These are phyloP conservation scores for Lichenothelia convexa DNA, from an alignment of 495 filamentous ascomycete species.

Conservation along the genomic window DNA sequence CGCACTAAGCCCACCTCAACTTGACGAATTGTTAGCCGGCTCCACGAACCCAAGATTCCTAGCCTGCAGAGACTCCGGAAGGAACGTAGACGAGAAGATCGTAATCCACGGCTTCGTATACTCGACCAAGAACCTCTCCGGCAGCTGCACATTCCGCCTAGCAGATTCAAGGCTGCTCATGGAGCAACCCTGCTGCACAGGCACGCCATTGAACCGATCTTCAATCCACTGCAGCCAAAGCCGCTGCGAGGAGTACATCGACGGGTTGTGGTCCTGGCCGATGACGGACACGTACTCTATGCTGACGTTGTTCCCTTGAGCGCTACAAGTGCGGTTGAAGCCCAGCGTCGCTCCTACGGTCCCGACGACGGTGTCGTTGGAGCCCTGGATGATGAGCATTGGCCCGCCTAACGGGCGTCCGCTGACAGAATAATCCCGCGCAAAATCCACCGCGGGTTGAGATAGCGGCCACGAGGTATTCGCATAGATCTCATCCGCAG, in stretches of 20 bases:
- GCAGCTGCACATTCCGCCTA: neutral
- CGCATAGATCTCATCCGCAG: slow-evolving; percentile 1
- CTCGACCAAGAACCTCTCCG: neutral
- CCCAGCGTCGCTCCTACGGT: neutral
- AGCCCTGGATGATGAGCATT: slow-evolving; percentile 28
- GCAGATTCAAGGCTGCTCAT: neutral
- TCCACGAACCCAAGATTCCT: neutral
- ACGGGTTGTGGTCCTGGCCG: slow-evolving; percentile 1
- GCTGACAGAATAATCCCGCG: slow-evolving; percentile 1
- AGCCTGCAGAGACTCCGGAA: neutral
- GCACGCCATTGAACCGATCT: slow-evolving; percentile 10
- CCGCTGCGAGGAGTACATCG: slow-evolving; percentile 7
- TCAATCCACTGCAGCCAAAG: slow-evolving; percentile 10
- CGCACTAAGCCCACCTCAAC: neutral
- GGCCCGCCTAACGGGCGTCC: slow-evolving; percentile 21
- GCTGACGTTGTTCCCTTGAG: neutral
- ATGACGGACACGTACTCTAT: neutral
- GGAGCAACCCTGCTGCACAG: neutral
- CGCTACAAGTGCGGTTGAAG: neutral
- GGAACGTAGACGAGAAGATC: neutral
- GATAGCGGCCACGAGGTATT: slow-evolving; percentile 2
- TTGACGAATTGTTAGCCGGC: neutral
- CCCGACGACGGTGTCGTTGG: neutral
- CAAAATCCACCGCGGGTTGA: slow-evolving; percentile 1
- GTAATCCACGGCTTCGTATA: neutral